phyloP scores from a whole-genome alignment of 176 grass and related monocot genomes.

The Phyllostachys edulis region DNA sequence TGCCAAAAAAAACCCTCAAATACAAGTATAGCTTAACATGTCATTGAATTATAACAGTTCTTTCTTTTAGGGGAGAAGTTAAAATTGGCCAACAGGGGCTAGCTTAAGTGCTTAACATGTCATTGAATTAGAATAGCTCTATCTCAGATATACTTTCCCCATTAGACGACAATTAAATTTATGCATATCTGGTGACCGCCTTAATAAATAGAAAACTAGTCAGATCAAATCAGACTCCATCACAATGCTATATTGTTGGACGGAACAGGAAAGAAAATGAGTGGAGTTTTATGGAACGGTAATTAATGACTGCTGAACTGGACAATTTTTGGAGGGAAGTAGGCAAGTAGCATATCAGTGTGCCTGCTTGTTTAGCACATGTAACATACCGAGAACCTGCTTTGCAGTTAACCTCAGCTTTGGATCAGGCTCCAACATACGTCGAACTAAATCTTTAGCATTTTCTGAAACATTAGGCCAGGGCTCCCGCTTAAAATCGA shows the following conservation, averaged over 20 bases:
- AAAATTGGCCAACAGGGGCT: not conserved
- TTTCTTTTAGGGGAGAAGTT: not conserved
- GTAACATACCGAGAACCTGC: slow-evolving; percentile 81
- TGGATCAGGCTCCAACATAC: slow-evolving; percentile 91
- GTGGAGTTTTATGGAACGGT: not conserved
- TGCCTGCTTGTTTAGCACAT: not conserved
- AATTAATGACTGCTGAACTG: not conserved
- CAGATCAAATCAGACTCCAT: slow-evolving; percentile 17
- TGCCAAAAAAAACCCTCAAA: not conserved
- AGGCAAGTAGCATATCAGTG: slow-evolving; percentile 5
- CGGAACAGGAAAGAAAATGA: not conserved
- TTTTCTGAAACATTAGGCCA: slow-evolving; percentile 98
- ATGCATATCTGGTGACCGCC: not conserved
- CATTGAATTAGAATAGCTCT: not conserved
- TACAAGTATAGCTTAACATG: not conserved
- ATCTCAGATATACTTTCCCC: not conserved
- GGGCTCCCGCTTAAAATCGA: slow-evolving; percentile 96
- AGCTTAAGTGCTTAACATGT: not conserved
- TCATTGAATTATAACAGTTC: not conserved
- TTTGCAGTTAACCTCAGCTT: slow-evolving; percentile 94
- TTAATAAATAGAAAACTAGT: not conserved
- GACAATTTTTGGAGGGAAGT: not conserved
- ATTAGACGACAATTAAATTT: not conserved
- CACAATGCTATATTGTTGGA: not conserved
- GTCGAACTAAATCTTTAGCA: slow-evolving; percentile 93